These are phyloP conservation scores for Coniella lustricola DNA, from an alignment of 2,329 filamentous ascomycete species.

Conservation along the genomic window DNA sequence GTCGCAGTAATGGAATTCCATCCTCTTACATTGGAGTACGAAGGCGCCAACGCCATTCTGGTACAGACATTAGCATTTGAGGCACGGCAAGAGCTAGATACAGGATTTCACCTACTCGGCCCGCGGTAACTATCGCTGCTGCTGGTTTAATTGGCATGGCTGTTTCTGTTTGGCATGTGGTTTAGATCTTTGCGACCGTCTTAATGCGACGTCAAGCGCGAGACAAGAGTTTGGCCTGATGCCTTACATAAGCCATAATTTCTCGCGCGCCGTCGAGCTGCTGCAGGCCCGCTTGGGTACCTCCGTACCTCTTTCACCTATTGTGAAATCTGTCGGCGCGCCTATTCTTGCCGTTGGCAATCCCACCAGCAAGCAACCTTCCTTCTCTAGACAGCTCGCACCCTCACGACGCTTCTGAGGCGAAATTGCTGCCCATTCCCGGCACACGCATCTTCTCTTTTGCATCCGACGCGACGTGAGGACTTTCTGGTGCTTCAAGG, in stretches of 20 bases:
- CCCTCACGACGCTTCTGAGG: not conserved
- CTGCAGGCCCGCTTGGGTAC: not conserved
- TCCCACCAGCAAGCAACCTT: not conserved
- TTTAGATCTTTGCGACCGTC: not conserved
- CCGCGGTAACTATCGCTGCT: conserved; percentile 43
- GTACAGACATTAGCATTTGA: conserved; percentile 11
- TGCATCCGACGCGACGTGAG: not conserved
- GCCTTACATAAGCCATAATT: conserved; percentile 9
- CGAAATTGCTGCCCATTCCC: not conserved
- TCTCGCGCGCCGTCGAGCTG: conserved; percentile 5
- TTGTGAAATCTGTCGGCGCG: conserved; percentile 10
- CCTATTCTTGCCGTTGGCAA: not conserved
- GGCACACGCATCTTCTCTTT: not conserved
- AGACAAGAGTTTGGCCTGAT: conserved; percentile 7
- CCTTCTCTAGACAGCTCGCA: not conserved
- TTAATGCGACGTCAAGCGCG: not conserved
- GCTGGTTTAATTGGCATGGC: conserved; percentile 48
- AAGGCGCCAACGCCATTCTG: conserved; percentile 97
- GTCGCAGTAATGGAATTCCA: conserved; percentile 97
- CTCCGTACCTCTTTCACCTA: conserved; percentile 4
- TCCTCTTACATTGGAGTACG: conserved; percentile 91
- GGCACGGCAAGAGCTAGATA: too few relatives aligned
- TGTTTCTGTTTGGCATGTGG: conserved; percentile 24
- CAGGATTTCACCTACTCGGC: conserved; percentile 38
- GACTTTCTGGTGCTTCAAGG: conserved; percentile 57